Evolutionary conservation across 2,329 filamentous ascomycete genomes (phyloP).

Genomic region (Sclerotinia sclerotiorum): DNA sequence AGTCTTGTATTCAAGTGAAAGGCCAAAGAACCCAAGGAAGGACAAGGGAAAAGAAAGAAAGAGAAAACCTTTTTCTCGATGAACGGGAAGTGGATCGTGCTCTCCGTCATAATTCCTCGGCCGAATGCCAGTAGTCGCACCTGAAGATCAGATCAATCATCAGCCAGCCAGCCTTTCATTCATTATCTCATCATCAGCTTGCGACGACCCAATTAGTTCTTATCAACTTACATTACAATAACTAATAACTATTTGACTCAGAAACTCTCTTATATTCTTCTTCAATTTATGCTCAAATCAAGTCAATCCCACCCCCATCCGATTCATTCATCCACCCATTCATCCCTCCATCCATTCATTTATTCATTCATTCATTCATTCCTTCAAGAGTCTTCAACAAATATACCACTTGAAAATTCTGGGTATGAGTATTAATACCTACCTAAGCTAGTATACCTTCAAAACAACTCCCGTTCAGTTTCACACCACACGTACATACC

Average conservation of each 20-base stretch:
- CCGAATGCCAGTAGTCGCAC: background rate
- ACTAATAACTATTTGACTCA: background rate
- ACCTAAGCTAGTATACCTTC: background rate
- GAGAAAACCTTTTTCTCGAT: background rate
- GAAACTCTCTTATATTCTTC: background rate
- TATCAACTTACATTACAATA: background rate
- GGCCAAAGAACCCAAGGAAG: no score
- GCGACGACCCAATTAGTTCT: background rate
- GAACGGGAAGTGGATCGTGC: background rate
- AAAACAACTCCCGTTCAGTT: background rate
- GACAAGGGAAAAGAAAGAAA: background rate
- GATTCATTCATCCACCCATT: no score
- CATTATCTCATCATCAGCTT: conserved; percentile 11
- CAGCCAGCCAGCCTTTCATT: no score
- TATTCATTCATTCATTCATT: background rate
- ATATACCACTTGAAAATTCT: background rate
- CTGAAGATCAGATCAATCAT: background rate
- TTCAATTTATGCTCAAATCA: background rate
- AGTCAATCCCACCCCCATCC: no score
- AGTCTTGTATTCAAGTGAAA: background rate
- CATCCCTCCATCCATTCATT: background rate
- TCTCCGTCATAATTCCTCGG: conserved; percentile 1
- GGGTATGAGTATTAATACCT: background rate
- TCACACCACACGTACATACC: background rate
- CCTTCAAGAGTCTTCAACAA: background rate